phyloP scores from a whole-genome alignment of 2,329 filamentous ascomycete species.

The Fusarium subtropicale region DNA sequence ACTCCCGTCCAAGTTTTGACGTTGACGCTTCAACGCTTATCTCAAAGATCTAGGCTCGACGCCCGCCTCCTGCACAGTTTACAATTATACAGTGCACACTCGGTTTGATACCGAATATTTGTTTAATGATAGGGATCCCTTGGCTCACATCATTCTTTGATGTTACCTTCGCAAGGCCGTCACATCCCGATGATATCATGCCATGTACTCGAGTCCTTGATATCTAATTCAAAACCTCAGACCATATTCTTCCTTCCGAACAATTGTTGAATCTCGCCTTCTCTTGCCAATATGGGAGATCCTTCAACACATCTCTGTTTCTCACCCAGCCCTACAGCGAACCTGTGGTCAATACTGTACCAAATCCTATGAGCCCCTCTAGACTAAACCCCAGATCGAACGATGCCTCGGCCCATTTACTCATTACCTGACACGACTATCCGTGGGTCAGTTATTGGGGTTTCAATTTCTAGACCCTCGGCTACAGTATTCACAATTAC shows the following conservation, averaged over 20 bases:
- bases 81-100: constrained; percentile 10
- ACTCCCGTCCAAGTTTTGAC: constrained; percentile 3
- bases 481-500: neutral
- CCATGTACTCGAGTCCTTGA: constrained; percentile 10
- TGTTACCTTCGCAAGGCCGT: constrained; percentile 14
- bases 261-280: constrained; percentile 23
- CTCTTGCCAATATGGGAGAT: neutral
- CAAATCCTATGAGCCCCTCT: constrained; percentile 2
- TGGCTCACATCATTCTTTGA: constrained; percentile 16
- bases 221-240: constrained; percentile 2
- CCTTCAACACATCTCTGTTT: constrained; percentile 8
- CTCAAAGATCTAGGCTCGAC: constrained; percentile 29
- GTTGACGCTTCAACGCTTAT: constrained; percentile 27
- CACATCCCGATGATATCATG: constrained; percentile 29
- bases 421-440: constrained; percentile 31
- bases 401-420: constrained; percentile 43
- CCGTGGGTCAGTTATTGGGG: neutral
- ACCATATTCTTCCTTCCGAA: constrained; percentile 6
- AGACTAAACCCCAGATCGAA: constrained; percentile 35
- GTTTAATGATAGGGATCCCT: constrained; percentile 1
- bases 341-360: constrained; percentile 5
- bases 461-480: constrained; percentile 11
- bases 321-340: constrained; percentile 35
- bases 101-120: constrained; percentile 6
- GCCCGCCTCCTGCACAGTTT: neutral